Base-by-base conservation (phyloP, 441 rosid genomes). In the Cnidoscolus chayamansa region DNA sequence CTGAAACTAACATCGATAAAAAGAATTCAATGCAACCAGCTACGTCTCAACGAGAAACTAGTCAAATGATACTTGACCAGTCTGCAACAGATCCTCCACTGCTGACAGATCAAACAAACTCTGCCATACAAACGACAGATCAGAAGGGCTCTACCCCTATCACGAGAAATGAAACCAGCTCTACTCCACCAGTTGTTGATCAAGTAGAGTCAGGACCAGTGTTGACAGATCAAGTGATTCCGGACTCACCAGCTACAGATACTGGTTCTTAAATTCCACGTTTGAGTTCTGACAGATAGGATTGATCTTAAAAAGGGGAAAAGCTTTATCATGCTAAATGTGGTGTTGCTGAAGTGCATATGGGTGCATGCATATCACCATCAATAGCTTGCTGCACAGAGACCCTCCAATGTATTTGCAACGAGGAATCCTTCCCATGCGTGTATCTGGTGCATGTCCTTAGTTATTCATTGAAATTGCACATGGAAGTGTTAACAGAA, bases 1-100 rank as follows among this genome's bases (percentile, higher is more conserved):
- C 74, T 2, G 89, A 85, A 67, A 71, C 69, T 67, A 73, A 72
- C 59, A 25, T 63, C 45, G 85, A 80, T 51, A 78, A 64, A 16
- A 79, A 73, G 57, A 67, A 37, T 19, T 61, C 81, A 7, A 2
- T 72, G 10, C 58, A 66, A 1, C 72, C 76, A 30, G 0, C 75
- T 25, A n/a, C 40, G 47, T 49, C 81, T 35, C 63, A 57, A 11
- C 68, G 72, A 57, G 70, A 70, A 1, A 40, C 75, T 16, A 75
- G 67, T 55, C 76, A n/a, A 31, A 82, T 76, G 85, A 83, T 78
- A n/a, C 2, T 75, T 25, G 84, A 60, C 19, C 74, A 71, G 0
- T 47, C 73, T 3, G 56, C 75, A 56, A 37, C 57, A 13, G 75
- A 73, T 67, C 20, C 37, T 60, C 83, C 74, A 63, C 65, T 72